Evolutionary conservation across 306 rosid species (phyloP).

Genomic region (Begonia loranthoides): DNA sequence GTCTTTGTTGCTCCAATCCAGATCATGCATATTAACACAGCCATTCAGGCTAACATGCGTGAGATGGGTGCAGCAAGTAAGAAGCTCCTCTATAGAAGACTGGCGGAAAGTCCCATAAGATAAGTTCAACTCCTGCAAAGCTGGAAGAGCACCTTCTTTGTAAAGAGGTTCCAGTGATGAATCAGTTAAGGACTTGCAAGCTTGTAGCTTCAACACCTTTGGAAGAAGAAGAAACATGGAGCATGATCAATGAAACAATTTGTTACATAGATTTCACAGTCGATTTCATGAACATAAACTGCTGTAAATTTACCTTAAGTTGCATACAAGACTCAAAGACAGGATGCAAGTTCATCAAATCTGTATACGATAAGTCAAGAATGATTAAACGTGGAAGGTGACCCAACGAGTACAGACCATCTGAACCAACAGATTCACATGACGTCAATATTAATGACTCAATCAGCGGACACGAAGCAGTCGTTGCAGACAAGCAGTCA

Average conservation of each 20-base stretch:
- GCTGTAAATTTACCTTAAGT: constrained; percentile 45
- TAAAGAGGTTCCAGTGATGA: constrained; percentile 91
- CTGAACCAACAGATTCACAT: constrained; percentile 76
- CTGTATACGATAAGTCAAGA: constrained; percentile 93
- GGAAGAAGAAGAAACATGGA: constrained; percentile 12
- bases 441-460: constrained; percentile 91
- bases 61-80: constrained; percentile 77
- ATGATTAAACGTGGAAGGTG: constrained; percentile 51
- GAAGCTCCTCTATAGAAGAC: constrained; percentile 93
- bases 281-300: not conserved
- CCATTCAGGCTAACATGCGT: constrained; percentile 97
- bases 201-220: constrained; percentile 89
- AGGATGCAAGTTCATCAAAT: constrained; percentile 71
- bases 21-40: constrained; percentile 91
- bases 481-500: constrained; percentile 82
- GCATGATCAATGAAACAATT: constrained; percentile 5
- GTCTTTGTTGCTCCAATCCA: constrained; percentile 60
- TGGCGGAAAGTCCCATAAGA: constrained; percentile 90
- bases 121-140: constrained; percentile 85
- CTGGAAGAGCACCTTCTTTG: constrained; percentile 83
- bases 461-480: constrained; percentile 69
- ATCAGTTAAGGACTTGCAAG: constrained; percentile 79
- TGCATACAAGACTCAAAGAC: constrained; percentile 77
- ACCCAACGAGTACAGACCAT: constrained; percentile 62
- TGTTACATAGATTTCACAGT: not conserved